Evolutionary conservation across 306 rosid genomes (phyloP).

Genomic region (Acacia crassicarpa): DNA sequence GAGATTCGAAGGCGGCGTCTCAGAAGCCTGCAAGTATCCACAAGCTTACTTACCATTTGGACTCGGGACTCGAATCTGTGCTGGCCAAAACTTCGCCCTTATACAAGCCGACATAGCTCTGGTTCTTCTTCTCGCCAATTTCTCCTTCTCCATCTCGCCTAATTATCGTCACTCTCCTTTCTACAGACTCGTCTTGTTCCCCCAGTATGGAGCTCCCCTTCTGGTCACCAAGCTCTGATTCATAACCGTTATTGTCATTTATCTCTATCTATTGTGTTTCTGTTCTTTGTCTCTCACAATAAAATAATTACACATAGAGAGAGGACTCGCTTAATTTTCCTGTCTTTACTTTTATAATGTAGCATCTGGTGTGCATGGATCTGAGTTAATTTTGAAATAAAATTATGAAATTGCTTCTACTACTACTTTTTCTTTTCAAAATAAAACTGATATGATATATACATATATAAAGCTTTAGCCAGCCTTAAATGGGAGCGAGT

Average conservation of each 20-base stretch:
- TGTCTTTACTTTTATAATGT: background rate
- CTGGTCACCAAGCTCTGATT: background rate
- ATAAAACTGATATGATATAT: too few species aligned
- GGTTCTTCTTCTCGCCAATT: conserved; percentile 21
- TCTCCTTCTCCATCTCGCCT: conserved; percentile 36
- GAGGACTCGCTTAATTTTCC: background rate
- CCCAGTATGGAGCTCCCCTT: conserved; percentile 35
- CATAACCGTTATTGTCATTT: too few species aligned
- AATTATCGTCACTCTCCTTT: conserved; percentile 35
- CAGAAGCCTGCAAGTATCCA: conserved; percentile 39
- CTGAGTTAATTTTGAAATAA: too few species aligned
- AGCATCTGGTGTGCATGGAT: too few species aligned
- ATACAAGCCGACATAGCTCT: conserved; percentile 19
- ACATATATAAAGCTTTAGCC: too few species aligned
- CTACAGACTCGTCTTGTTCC: conserved; percentile 18
- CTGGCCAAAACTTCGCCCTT: conserved; percentile 36
- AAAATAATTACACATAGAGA: background rate
- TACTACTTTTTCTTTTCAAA: too few species aligned
- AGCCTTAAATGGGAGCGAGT: too few species aligned
- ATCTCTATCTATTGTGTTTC: background rate
- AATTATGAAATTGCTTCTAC: too few species aligned
- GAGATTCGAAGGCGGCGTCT: conserved; percentile 33
- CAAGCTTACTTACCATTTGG: conserved; percentile 45
- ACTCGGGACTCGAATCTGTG: conserved; percentile 31
- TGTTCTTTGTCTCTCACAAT: background rate